Conservation (phyloP, 768 basidiomycete species). For the Amanita molliuscula region DNA sequence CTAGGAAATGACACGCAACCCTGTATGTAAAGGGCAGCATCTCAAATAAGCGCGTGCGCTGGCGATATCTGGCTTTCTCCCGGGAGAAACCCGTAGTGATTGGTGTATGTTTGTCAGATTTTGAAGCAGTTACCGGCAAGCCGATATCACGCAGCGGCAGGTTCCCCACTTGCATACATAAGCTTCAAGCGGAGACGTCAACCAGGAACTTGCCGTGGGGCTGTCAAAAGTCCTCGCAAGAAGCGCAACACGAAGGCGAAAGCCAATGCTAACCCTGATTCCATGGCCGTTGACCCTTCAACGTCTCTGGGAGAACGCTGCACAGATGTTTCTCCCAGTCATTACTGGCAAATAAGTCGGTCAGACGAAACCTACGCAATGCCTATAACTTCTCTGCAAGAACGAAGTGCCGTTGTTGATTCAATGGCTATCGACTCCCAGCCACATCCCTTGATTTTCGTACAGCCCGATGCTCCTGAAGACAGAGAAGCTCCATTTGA, state of each 20-base stretch:
- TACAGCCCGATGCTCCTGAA: neutral
- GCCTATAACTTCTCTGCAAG: neutral
- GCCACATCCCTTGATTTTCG: neutral
- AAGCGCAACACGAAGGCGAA: neutral
- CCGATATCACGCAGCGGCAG: neutral
- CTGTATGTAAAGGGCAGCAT: neutral
- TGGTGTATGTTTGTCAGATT: conserved; percentile 11
- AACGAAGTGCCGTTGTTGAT: neutral
- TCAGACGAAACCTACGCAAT: neutral
- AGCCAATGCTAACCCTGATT: neutral
- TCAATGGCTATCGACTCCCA: neutral
- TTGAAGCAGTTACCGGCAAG: conserved; percentile 6
- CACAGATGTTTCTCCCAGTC: neutral
- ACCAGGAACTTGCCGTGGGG: neutral
- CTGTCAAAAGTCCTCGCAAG: neutral
- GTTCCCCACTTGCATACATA: neutral
- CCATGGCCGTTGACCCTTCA: neutral
- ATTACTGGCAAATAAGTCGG: neutral
- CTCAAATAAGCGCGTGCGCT: neutral
- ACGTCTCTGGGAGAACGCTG: neutral
- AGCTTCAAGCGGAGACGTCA: neutral
- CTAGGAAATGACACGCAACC: too few relatives aligned
- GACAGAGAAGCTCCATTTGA: neutral
- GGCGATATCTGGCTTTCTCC: conserved; percentile 4
- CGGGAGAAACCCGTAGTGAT: neutral